A percentile compares a stretch with the other conserved stretches of the same genome.
phyloP scores from a whole-genome alignment of 306 rosid genomes.

The Alnus rubra region DNA sequence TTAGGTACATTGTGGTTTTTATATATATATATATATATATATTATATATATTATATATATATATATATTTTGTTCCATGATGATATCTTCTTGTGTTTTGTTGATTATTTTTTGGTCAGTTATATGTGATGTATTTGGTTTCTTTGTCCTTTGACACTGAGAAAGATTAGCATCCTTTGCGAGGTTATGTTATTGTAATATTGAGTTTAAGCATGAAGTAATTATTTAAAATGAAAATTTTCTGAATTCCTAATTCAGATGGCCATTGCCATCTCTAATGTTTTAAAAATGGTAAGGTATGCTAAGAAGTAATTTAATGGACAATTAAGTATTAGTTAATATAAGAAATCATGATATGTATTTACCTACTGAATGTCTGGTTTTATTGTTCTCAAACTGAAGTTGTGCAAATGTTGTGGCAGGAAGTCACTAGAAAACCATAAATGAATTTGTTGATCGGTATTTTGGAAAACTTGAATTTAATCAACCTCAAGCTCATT shows the following conservation, averaged over 20 bases:
- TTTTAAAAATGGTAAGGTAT: no score
- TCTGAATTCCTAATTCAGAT: no score
- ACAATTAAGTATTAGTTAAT: neutral
- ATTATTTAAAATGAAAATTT: no score
- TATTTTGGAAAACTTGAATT: neutral
- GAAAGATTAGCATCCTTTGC: no score
- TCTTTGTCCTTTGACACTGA: no score
- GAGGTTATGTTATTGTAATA: no score
- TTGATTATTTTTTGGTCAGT: no score
- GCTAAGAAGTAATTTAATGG: no score
- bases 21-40: neutral
- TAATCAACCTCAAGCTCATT: neutral
- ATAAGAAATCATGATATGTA: neutral
- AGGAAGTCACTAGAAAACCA: neutral
- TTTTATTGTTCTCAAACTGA: neutral
- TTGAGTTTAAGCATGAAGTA: no score
- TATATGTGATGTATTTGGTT: no score
- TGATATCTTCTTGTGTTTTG: no score
- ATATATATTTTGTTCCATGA: neutral
- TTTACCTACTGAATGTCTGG: neutral
- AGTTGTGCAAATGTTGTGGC: neutral
- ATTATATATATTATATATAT: neutral
- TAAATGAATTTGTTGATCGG: neutral
- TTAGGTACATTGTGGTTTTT: conserved; percentile 42
- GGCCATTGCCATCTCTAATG: no score